Evolutionary conservation across 1,284 basidiomycete species (phyloP).

Genomic region (Cutaneotrichosporon dermatis): DNA sequence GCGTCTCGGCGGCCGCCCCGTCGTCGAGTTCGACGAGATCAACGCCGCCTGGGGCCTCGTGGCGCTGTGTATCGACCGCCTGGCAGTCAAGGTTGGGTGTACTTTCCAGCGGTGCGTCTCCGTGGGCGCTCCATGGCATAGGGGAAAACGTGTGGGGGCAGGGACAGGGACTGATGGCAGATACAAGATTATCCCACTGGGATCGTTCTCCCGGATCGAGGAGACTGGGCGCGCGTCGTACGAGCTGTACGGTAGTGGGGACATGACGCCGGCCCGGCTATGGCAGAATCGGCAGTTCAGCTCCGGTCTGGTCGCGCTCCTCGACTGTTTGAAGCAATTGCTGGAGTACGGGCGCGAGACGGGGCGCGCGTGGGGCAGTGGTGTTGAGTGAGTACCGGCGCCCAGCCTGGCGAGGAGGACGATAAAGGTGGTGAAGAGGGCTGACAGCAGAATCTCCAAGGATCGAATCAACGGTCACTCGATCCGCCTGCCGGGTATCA

Average conservation of each 20-base stretch:
- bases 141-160: no score
- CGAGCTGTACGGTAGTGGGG: constrained; percentile 83
- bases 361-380: constrained; percentile 61
- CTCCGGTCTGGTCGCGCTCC: constrained; percentile 88
- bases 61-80: constrained; percentile 81
- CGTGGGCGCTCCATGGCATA: no score
- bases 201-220: constrained; percentile 87
- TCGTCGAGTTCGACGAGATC: constrained; percentile 98
- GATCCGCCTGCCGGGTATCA: constrained; percentile 65
- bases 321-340: constrained; percentile 88
- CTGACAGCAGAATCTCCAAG: constrained; percentile 66
- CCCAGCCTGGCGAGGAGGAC: no score
- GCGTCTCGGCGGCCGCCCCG: constrained; percentile 73
- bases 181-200: constrained; percentile 83
- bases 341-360: constrained; percentile 74
- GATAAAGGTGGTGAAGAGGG: background rate
- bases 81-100: constrained; percentile 82
- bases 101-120: constrained; percentile 70
- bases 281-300: constrained; percentile 94
- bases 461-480: constrained; percentile 95
- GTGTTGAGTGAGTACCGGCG: constrained; percentile 37
- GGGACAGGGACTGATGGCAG: constrained; percentile 52
- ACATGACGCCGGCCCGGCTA: constrained; percentile 68
- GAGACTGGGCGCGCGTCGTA: constrained; percentile 78
- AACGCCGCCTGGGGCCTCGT: constrained; percentile 99